Percentiles rank a stretch among this genome's conserved stretches.
Conservation (phyloP, 768 basidiomycete genomes). For the Suillus subaureus region DNA sequence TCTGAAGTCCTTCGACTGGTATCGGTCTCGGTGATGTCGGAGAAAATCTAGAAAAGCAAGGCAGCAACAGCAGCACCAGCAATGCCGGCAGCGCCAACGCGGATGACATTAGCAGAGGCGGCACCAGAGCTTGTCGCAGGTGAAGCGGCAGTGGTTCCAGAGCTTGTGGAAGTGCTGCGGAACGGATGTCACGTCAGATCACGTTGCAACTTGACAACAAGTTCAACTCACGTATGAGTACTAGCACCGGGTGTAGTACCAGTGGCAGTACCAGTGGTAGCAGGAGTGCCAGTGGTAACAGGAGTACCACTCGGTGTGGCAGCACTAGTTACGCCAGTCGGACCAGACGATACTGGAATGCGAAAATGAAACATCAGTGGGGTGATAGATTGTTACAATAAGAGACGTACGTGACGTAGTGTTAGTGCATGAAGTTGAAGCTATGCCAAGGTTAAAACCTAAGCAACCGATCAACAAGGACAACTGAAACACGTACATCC, state of each 20-base stretch:
- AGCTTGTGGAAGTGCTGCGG: constrained; percentile 12
- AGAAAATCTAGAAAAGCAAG: constrained; percentile 36
- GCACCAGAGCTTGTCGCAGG: constrained; percentile 32
- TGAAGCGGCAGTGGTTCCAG: constrained; percentile 26
- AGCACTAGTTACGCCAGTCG: constrained; percentile 19
- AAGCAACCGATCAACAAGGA: not conserved
- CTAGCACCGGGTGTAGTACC: not conserved
- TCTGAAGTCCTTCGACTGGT: constrained; percentile 22
- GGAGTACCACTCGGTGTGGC: constrained; percentile 5
- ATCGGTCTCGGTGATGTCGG: constrained; percentile 19
- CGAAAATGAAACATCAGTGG: constrained; percentile 19
- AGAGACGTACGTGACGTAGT: constrained; percentile 24
- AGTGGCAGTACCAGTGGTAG: no score
- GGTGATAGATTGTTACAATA: constrained; percentile 15
- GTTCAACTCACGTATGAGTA: constrained; percentile 22
- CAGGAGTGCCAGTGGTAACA: constrained; percentile 5
- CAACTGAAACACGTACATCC: constrained; percentile 47
- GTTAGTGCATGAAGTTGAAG: constrained; percentile 38
- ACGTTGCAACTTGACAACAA: constrained; percentile 4
- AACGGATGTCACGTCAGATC: constrained; percentile 15
- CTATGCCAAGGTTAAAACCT: constrained; percentile 27
- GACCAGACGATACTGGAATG: constrained; percentile 22
- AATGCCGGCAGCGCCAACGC: constrained; percentile 45
- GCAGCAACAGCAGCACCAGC: constrained; percentile 39
- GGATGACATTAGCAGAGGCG: constrained; percentile 45